Evolutionary conservation across 371 early-diverging fungal species (phyloP), one percentile per base, ranked within the genome.

Genomic region (Catenaria anguillulae): DNA sequence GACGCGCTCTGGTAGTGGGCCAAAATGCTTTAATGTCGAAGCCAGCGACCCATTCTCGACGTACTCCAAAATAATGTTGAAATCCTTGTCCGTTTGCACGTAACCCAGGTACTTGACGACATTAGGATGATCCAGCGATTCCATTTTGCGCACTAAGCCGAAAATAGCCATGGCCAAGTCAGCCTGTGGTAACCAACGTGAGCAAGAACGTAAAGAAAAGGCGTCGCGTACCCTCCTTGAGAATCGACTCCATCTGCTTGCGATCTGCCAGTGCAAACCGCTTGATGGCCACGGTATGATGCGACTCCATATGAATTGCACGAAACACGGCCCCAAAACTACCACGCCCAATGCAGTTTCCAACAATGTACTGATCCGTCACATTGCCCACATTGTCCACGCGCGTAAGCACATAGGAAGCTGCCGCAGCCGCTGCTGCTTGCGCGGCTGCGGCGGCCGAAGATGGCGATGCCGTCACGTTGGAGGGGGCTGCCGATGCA

Each of bases 1-100:
- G 3, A 88, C 75, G 2, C 75, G 66, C 61, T 88, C 89, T 23
- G 83, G 79, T 68, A 90, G 78, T 33, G 83, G 82, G 0, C 89
- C 89, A 60, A 79, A 85, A 46, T 82, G 73, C 64, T 77, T 77
- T 60, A 84, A 70, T 60, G 80, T 76, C 48, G 77, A 87, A 45
- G 82, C 77, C 58, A 89, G 43, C 24, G 86, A 85, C 13, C 90
- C 92, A 65, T 90, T 90, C 0, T 87, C 77, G 46, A 92, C 89
- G 69, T 92, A 94, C 68, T 94, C 94, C 56, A 94, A 72, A 69
- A 93, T 89, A 68, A 94, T 91, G 70, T 89, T 89, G 67, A 90
- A 73, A 3, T 79, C 70, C 12, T 74, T 74, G 17, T 77, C 81
- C 21, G 69, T 70, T 42, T 77, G 76, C 26, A 89, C 86, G 63